A percentile compares a stretch with the other conserved stretches of the same genome.
Evolutionary conservation across 164 flowering plant genomes (phyloP).

Genomic region (Chloranthus sessilifolius): DNA sequence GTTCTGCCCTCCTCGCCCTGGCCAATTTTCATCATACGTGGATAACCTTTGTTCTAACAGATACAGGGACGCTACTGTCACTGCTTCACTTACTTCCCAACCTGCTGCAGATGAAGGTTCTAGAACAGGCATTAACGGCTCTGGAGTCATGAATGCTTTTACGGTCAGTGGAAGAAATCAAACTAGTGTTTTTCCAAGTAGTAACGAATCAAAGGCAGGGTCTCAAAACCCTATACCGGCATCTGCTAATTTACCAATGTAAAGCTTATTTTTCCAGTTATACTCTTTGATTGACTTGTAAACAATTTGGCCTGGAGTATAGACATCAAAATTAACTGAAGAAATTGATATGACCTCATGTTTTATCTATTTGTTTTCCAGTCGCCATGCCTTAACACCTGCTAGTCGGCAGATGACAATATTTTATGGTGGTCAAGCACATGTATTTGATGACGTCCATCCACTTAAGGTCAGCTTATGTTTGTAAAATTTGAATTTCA

Average conservation of each 20-base stretch:
- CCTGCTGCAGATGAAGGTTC: constrained; percentile 97
- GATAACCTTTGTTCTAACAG: constrained; percentile 46
- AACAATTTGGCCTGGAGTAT: background rate
- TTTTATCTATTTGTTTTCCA: constrained; percentile 16
- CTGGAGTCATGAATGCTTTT: constrained; percentile 50
- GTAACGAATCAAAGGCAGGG: constrained; percentile 37
- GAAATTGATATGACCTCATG: background rate
- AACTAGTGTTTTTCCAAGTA: constrained; percentile 27
- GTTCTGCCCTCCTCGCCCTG: constrained; percentile 39
- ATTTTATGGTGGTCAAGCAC: constrained; percentile 87
- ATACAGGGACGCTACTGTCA: constrained; percentile 45
- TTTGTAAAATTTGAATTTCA: too few species aligned
- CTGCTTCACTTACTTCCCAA: constrained; percentile 55
- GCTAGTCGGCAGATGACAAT: constrained; percentile 74
- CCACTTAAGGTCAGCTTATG: constrained; percentile 92
- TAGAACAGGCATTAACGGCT: constrained; percentile 90
- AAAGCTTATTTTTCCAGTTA: background rate
- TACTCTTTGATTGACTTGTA: background rate
- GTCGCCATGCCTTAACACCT: constrained; percentile 42
- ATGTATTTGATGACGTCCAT: constrained; percentile 90
- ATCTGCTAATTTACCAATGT: constrained; percentile 42
- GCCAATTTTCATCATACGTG: constrained; percentile 40
- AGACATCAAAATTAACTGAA: background rate
- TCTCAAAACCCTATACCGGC: constrained; percentile 39
- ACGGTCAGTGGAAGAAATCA: constrained; percentile 43